Evolutionary conservation across 2,329 filamentous ascomycete species (phyloP).

Genomic region (Penicillium expansum): DNA sequence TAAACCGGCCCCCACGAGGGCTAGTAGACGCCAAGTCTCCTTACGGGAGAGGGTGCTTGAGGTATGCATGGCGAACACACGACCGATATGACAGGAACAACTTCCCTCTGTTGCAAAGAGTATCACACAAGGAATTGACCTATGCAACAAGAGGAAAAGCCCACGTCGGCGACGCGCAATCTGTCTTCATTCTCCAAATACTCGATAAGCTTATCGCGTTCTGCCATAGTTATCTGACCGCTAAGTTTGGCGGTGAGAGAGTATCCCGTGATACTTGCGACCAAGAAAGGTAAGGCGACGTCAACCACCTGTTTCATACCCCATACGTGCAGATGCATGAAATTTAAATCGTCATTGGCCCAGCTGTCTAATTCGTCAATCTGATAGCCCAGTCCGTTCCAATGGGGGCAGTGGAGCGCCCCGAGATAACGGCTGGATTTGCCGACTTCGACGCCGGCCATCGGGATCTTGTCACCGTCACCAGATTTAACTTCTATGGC

Average conservation of each 20-base stretch:
- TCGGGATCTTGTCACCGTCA: slow-evolving; percentile 70
- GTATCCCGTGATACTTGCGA: slow-evolving; percentile 17
- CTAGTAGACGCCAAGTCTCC: slow-evolving; percentile 58
- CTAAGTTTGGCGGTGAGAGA: slow-evolving; percentile 20
- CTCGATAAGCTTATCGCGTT: slow-evolving; percentile 20
- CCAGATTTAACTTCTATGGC: slow-evolving; percentile 89
- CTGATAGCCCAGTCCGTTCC: slow-evolving; percentile 4
- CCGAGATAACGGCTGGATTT: slow-evolving; percentile 38
- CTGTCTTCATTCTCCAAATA: slow-evolving; percentile 29
- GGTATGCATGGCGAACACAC: slow-evolving; percentile 32
- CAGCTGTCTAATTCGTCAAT: slow-evolving; percentile 9
- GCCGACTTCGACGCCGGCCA: slow-evolving; percentile 47
- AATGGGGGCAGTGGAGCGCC: slow-evolving; percentile 26
- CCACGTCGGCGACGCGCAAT: slow-evolving; percentile 24
- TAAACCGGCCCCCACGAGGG: slow-evolving; percentile 66
- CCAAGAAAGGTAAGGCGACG: slow-evolving; percentile 21
- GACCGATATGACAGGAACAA: not conserved
- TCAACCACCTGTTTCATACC: slow-evolving; percentile 23
- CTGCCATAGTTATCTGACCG: slow-evolving; percentile 27
- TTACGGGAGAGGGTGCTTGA: slow-evolving; percentile 47
- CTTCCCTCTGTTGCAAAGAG: not conserved
- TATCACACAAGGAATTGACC: slow-evolving; percentile 3
- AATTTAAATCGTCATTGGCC: slow-evolving; percentile 20
- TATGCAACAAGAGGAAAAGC: not conserved
- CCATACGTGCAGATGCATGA: slow-evolving; percentile 18